Evolutionary conservation across 257 asterid genomes (phyloP).

Genomic region (Datura wrightii): DNA sequence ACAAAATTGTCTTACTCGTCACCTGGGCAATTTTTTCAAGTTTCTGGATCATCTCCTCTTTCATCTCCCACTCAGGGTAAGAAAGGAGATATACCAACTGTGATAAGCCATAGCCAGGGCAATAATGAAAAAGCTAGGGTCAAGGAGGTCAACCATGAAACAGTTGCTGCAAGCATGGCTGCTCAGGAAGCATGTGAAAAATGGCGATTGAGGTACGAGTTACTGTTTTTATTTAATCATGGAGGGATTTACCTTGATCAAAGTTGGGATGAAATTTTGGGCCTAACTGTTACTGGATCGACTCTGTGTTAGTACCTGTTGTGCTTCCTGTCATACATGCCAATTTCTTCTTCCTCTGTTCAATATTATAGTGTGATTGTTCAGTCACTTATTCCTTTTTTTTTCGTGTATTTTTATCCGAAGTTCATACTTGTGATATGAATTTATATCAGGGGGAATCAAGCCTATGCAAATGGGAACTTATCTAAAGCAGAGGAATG

Average conservation of each 20-base stretch:
- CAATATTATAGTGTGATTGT: conserved; percentile 21
- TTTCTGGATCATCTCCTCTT: conserved; percentile 54
- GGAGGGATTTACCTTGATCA: conserved; percentile 9
- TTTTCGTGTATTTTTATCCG: background rate
- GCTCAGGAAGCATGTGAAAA: conserved; percentile 95
- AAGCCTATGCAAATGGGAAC: conserved; percentile 90
- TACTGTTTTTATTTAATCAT: conserved; percentile 28
- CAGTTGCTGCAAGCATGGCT: conserved; percentile 60
- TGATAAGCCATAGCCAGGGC: conserved; percentile 46
- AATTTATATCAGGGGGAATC: conserved; percentile 81
- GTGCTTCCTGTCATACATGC: background rate
- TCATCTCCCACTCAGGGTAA: conserved; percentile 52
- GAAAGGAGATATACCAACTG: conserved; percentile 48
- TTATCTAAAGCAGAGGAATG: conserved; percentile 85
- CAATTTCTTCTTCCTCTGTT: conserved; percentile 27
- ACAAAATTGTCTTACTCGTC: conserved; percentile 55
- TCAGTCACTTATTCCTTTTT: background rate
- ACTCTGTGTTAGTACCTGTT: background rate
- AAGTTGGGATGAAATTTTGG: background rate
- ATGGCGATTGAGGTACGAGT: conserved; percentile 80
- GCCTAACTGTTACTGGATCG: conserved; percentile 12
- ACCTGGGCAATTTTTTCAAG: conserved; percentile 52
- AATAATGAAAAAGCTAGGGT: conserved; percentile 52
- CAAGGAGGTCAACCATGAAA: conserved; percentile 48
- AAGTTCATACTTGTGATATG: conserved; percentile 43